Percentiles rank a stretch among this genome's conserved stretches.
phyloP scores from a whole-genome alignment of 257 asterid species.

The Sherardia arvensis region DNA sequence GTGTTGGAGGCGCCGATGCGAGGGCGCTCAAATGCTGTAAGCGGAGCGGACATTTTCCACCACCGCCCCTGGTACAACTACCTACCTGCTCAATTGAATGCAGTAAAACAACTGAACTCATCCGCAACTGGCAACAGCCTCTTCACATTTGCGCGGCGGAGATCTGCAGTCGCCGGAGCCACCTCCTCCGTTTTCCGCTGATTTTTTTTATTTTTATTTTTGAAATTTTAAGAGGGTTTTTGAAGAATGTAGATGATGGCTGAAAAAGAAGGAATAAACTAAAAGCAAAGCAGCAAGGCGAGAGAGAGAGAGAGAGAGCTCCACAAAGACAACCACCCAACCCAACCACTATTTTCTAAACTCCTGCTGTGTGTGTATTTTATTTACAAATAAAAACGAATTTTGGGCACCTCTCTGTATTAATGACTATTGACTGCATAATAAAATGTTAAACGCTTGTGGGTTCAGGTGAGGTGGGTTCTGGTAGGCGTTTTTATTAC shows the following conservation, averaged over 20 bases:
- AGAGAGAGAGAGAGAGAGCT: neutral
- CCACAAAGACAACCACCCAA: neutral
- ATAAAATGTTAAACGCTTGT: neutral
- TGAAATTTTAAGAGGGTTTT: neutral
- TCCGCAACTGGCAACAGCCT: neutral
- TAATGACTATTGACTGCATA: neutral
- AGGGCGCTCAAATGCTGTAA: slow-evolving; percentile 82
- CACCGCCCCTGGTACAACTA: neutral
- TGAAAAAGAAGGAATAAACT: neutral
- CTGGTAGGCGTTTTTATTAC: neutral
- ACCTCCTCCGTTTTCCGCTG: neutral
- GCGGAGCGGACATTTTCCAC: slow-evolving; percentile 64
- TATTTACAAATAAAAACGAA: neutral
- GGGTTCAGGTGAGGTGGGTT: neutral
- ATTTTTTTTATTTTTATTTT: neutral
- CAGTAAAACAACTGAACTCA: neutral
- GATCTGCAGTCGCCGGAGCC: neutral
- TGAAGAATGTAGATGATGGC: neutral
- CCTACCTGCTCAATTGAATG: neutral
- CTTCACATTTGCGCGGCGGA: slow-evolving; percentile 1
- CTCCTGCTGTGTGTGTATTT: neutral
- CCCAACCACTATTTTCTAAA: neutral
- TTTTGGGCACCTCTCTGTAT: neutral
- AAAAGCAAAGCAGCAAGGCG: neutral
- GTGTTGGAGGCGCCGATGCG: slow-evolving; percentile 78